Evolutionary conservation across 2,329 filamentous ascomycete species (phyloP).

Genomic region (Whalleya microplaca): DNA sequence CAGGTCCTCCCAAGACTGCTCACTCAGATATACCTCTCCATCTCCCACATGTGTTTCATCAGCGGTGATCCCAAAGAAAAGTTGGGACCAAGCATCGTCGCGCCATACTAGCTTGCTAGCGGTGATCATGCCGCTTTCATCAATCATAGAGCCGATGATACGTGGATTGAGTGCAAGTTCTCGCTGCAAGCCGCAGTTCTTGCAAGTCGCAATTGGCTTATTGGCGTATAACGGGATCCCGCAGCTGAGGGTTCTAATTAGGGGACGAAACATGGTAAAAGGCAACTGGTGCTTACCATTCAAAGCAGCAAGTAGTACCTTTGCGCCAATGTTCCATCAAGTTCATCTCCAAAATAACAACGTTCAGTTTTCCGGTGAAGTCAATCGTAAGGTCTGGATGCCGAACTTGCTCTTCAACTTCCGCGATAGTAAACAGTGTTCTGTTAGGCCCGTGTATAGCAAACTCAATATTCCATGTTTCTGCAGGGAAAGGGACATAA

Average conservation of each 20-base stretch:
- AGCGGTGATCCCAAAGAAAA: slow-evolving; percentile 34
- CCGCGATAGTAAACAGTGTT: slow-evolving; percentile 46
- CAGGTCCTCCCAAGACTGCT: slow-evolving; percentile 47
- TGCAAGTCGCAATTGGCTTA: slow-evolving; percentile 41
- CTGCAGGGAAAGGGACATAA: slow-evolving; percentile 51
- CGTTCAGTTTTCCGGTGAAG: slow-evolving; percentile 46
- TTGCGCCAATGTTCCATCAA: slow-evolving; percentile 37
- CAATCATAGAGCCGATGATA: slow-evolving; percentile 45
- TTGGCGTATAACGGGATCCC: slow-evolving; percentile 59
- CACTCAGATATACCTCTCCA: slow-evolving; percentile 45
- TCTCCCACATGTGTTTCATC: not conserved
- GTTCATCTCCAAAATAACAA: slow-evolving; percentile 39
- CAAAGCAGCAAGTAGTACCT: slow-evolving; percentile 43
- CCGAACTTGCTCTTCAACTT: slow-evolving; percentile 47
- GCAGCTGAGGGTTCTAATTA: slow-evolving; percentile 45
- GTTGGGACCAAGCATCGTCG: slow-evolving; percentile 52
- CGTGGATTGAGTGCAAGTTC: slow-evolving; percentile 44
- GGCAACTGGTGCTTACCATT: slow-evolving; percentile 41
- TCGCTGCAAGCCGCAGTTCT: slow-evolving; percentile 39
- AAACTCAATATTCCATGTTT: slow-evolving; percentile 42
- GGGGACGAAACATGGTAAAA: not conserved
- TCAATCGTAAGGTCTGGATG: slow-evolving; percentile 30
- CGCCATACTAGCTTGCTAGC: slow-evolving; percentile 58
- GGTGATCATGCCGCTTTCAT: slow-evolving; percentile 60
- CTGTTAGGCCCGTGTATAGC: slow-evolving; percentile 38